Conservation (phyloP, 345 rosid genomes). For the Euphorbia tirucalli region DNA sequence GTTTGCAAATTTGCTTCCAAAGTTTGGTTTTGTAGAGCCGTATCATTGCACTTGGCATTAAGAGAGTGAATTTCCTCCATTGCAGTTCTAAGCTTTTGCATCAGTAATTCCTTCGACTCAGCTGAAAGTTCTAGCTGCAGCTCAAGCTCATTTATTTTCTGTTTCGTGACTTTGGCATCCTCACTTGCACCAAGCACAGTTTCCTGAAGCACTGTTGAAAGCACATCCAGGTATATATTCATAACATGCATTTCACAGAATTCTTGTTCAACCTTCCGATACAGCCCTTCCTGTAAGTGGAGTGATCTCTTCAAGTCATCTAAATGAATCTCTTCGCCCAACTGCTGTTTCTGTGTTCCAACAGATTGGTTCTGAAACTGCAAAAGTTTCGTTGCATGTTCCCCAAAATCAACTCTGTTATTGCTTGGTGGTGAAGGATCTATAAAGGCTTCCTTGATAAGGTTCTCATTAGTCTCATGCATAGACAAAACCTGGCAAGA, state of each 20-base stretch:
- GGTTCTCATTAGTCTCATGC: slow-evolving; percentile 88
- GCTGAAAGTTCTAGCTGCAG: slow-evolving; percentile 63
- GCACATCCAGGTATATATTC: slow-evolving; percentile 71
- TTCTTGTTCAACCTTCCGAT: slow-evolving; percentile 80
- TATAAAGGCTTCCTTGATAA: slow-evolving; percentile 72
- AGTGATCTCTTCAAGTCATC: slow-evolving; percentile 78
- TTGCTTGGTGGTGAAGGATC: slow-evolving; percentile 51
- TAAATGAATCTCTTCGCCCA: slow-evolving; percentile 65
- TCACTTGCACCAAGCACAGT: slow-evolving; percentile 58
- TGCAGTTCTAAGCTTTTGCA: slow-evolving; percentile 60
- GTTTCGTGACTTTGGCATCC: slow-evolving; percentile 46
- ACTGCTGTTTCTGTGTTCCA: slow-evolving; percentile 45
- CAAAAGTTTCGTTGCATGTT: slow-evolving; percentile 33
- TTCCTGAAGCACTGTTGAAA: slow-evolving; percentile 64
- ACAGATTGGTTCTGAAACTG: slow-evolving; percentile 43
- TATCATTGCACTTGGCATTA: slow-evolving; percentile 54
- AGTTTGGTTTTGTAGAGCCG: slow-evolving; percentile 53
- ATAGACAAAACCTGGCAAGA: slow-evolving; percentile 88
- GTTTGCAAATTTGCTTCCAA: slow-evolving; percentile 55
- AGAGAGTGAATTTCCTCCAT: slow-evolving; percentile 61
- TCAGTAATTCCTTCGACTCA: slow-evolving; percentile 58
- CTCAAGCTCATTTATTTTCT: slow-evolving; percentile 45
- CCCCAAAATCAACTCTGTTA: slow-evolving; percentile 37
- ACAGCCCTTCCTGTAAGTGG: slow-evolving; percentile 72
- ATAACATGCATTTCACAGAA: slow-evolving; percentile 60